Base-by-base conservation (phyloP, 2,329 filamentous ascomycete genomes). In the Colletotrichum higginsianum region DNA sequence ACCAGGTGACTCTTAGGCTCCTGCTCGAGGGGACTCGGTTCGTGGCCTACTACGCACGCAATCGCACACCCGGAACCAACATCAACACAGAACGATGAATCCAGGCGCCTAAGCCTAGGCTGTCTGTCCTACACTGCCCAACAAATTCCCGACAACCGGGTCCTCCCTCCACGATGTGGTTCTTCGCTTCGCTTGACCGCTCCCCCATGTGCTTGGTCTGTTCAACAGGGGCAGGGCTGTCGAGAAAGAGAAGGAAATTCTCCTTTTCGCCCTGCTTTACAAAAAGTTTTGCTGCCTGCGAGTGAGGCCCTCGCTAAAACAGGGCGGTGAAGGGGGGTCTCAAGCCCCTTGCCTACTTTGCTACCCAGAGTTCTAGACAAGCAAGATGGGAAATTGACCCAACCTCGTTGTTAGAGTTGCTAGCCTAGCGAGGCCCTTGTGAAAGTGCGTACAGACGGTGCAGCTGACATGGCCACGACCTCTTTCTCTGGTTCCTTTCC, bases 301-400 rank as follows among this genome's bases (percentile, higher is more conserved):
- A 57, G 56, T 71, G 56, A 57, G 63, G 49, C 63, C 42, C 67
- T 71, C 67, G 57, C 61, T 56, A 66, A 61, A 30, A 42, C 35
- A 66, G 63, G 38, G 68, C 64, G 68, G 68, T 71, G 68, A 67
- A 68, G 52, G 46, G 56, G 30, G 56, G 55, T 30, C 26, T 30
- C 4, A 30, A 30, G 49, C 30, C 44, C 35, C 12, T 50, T 42
- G 44, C 30, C 30, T 35, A 35, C 30, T 35, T 35, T 9, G 30
- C 30, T 35, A 35, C 30, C 30, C 30, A 35, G 30, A 35, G 30
- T 42, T 42, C 44, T 26, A 40, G 61, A 44, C 66, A 58, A 53
- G 47, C 67, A 70, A 44, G 23, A 56, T 49, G 63, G 30, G 66
- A 69, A 63, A 69, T 69, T 60, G 15, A 46, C 35, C 63, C 64